These are phyloP conservation scores for Leccinum pallidistipes DNA, from an alignment of 1,284 basidiomycete genomes.

Conservation along the genomic window DNA sequence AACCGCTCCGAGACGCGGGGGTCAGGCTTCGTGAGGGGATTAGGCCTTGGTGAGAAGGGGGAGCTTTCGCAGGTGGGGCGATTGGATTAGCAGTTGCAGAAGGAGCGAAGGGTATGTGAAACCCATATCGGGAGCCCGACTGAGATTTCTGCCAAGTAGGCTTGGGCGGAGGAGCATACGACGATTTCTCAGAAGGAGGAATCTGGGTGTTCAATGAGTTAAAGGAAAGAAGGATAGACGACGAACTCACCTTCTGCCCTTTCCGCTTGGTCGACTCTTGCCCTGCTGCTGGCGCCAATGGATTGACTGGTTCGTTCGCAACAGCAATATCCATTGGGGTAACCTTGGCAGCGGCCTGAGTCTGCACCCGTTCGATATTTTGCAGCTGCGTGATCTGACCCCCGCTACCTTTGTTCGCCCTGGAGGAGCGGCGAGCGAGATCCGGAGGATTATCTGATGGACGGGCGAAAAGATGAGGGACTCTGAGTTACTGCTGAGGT, in stretches of 20 bases:
- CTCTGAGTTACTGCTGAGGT: neutral
- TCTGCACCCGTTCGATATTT: neutral
- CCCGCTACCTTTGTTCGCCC: neutral
- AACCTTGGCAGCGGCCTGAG: neutral
- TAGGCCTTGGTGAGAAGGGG: too few relatives aligned
- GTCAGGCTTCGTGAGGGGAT: too few relatives aligned
- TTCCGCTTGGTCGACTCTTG: neutral
- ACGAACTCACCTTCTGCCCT: neutral
- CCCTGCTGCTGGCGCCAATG: neutral
- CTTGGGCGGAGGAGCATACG: neutral
- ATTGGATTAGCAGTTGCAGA: neutral
- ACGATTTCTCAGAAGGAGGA: neutral
- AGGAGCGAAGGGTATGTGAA: neutral
- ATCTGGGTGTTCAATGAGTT: neutral
- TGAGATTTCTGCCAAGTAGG: neutral
- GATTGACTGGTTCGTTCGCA: neutral
- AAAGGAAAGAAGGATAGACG: neutral
- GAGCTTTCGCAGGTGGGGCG: too few relatives aligned
- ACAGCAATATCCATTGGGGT: neutral
- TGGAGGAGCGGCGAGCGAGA: neutral
- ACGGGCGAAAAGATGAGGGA: neutral
- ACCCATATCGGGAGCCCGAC: neutral
- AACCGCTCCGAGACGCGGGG: too few relatives aligned
- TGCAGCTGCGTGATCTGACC: neutral
- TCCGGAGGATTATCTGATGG: neutral